These are phyloP conservation scores for Aphanomyces euteiches DNA, from an alignment of 352 stramenopile genomes.

Conservation along the genomic window DNA sequence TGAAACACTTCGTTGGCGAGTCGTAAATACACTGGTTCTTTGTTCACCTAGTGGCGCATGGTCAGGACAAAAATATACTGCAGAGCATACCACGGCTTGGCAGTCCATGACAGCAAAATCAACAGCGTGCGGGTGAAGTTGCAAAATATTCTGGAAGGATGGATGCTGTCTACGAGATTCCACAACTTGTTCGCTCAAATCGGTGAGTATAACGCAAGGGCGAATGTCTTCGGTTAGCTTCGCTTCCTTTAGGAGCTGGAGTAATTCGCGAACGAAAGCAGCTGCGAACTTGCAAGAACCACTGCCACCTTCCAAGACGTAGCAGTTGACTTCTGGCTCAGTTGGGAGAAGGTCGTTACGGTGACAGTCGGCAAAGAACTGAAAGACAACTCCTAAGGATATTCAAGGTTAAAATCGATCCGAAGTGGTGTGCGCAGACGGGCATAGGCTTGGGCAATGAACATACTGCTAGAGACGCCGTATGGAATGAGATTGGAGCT, in stretches of 20 bases:
- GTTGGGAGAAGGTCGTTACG: neutral
- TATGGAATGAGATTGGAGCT: constrained; percentile 68
- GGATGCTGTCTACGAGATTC: constrained; percentile 50
- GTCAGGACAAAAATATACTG: neutral
- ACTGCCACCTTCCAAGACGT: constrained; percentile 78
- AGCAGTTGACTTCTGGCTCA: constrained; percentile 46
- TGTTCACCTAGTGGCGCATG: constrained; percentile 22
- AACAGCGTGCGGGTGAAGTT: constrained; percentile 35
- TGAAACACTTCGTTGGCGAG: constrained; percentile 38
- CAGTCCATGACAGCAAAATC: constrained; percentile 76
- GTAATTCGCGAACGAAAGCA: constrained; percentile 66
- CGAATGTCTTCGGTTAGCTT: constrained; percentile 26
- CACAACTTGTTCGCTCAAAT: constrained; percentile 73
- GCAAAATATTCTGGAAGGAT: constrained; percentile 53
- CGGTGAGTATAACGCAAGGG: constrained; percentile 60
- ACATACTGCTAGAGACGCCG: constrained; percentile 74
- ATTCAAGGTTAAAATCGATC: neutral
- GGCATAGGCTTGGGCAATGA: constrained; percentile 63
- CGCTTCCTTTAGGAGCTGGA: constrained; percentile 37
- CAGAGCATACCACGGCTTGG: constrained; percentile 37
- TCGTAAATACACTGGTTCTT: constrained; percentile 31
- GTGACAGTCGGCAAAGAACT: constrained; percentile 45
- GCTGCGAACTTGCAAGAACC: constrained; percentile 81
- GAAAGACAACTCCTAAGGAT: constrained; percentile 36
- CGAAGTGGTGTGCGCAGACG: constrained; percentile 35